Base-by-base conservation (phyloP, 2,329 filamentous ascomycete genomes). In the Chrysoporthe cubensis region DNA sequence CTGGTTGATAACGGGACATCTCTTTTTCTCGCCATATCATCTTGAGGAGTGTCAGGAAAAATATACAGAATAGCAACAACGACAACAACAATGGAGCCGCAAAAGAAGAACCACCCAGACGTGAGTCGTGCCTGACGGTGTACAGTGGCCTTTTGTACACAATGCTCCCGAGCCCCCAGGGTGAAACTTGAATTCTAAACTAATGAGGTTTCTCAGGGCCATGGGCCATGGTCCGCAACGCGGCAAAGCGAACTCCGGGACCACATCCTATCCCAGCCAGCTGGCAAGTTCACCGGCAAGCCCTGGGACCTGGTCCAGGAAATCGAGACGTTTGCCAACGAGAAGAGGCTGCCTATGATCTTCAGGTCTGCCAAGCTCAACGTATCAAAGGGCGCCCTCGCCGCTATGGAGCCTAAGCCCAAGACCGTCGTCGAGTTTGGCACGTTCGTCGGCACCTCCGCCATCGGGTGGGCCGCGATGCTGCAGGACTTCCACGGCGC, bases 391-490 rank as follows among this genome's bases (percentile, higher is more conserved):
- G 63, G 66, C 8, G 71, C 71, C 9, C 69, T 79, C 1, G 40
- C 64, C 1, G 66, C 70, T 9, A 70, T 77, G 64, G 64, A 73
- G 0, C 70, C 73, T 3, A 65, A 72, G n/a, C 77, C 78, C 2
- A 76, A 74, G 32, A 71, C 73, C 1, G 66, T 80, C 18, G 70
- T 80, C 42, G 78, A 80, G 67, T 75, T 79, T 26, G 77, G 77
- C 40, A 76, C 75, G 16, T 80, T 77, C 54, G 73, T 80, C 9
- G 78, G 79, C 42, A 76, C 74, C 62, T 79, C 78, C 1, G 78
- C 79, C 2, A 70, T 81, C 14, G 75, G 73, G 1, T 80, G 73
- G 70, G 74, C 74, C 14, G 71, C 73, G 16, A 72, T 74, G 8
- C 70, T 78, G 9, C 68, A 72, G 48, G 71, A 71, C 34, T 40